These are phyloP conservation scores for Anthostomella pinea DNA, from an alignment of 2,329 filamentous ascomycete genomes.

Conservation along the genomic window DNA sequence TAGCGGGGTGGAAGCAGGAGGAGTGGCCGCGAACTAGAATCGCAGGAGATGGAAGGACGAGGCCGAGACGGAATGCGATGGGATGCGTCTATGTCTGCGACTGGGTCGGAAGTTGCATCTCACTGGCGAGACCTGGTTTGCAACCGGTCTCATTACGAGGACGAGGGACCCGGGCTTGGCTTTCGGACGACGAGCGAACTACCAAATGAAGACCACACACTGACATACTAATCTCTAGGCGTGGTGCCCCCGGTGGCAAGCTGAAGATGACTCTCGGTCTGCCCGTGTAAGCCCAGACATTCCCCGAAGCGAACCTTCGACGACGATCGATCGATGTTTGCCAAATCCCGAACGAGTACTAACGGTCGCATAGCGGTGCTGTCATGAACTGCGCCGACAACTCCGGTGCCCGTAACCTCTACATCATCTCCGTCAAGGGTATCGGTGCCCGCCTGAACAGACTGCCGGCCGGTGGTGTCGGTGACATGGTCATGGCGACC, in stretches of 20 bases:
- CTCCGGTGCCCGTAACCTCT: slow-evolving; percentile 73
- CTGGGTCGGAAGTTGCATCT: no score
- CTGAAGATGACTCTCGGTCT: slow-evolving; percentile 99
- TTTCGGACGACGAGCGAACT: no score
- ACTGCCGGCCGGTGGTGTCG: slow-evolving; percentile 20
- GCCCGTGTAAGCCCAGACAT: slow-evolving; percentile 78
- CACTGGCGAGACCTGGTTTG: no score
- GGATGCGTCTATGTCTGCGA: no score
- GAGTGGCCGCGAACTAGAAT: neutral
- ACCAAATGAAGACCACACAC: no score
- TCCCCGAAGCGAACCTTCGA: slow-evolving; percentile 18
- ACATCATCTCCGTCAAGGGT: slow-evolving; percentile 99
- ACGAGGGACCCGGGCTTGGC: neutral
- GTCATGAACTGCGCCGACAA: slow-evolving; percentile 99
- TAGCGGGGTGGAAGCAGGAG: slow-evolving; percentile 1
- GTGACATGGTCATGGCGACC: slow-evolving; percentile 24
- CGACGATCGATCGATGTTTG: no score
- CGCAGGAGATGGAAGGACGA: no score
- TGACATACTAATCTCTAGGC: slow-evolving; percentile 41
- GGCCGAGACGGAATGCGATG: no score
- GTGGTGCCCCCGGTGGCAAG: slow-evolving; percentile 99
- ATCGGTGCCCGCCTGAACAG: slow-evolving; percentile 85
- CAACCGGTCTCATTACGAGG: no score
- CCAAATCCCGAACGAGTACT: slow-evolving; percentile 10
- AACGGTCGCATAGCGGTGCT: slow-evolving; percentile 68